These are phyloP conservation scores for Ambrosia trifida DNA, from an alignment of 129 eudicot species.

Conservation along the genomic window DNA sequence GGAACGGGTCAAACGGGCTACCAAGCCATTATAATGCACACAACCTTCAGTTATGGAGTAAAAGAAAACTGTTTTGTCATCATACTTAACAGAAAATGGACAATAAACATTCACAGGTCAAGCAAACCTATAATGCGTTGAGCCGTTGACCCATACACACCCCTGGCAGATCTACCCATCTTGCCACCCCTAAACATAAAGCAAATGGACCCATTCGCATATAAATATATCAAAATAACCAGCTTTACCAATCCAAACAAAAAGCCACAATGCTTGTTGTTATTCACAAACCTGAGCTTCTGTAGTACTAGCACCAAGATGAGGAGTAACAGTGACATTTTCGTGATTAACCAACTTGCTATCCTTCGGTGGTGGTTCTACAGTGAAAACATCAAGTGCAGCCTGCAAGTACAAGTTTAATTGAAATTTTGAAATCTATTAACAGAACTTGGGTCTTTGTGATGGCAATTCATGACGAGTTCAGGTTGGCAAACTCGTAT, in stretches of 20 bases:
- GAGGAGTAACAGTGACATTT: slow-evolving; percentile 86
- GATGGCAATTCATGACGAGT: neutral
- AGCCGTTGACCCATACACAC: neutral
- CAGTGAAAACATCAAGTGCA: slow-evolving; percentile 90
- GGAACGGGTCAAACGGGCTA: neutral
- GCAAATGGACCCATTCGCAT: neutral
- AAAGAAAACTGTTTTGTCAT: neutral
- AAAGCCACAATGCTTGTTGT: neutral
- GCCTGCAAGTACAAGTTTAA: slow-evolving; percentile 51
- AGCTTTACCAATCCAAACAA: neutral
- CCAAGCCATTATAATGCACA: neutral
- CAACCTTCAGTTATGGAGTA: neutral
- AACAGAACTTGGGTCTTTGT: neutral
- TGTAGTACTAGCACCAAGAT: slow-evolving; percentile 93
- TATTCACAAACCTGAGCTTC: slow-evolving; percentile 81
- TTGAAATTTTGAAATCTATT: neutral
- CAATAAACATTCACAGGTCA: neutral
- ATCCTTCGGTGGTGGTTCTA: slow-evolving; percentile 84
- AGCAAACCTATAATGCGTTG: neutral
- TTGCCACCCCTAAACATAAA: neutral
- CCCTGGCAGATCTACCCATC: neutral
- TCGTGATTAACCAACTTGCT: slow-evolving; percentile 74
- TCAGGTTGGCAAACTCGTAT: neutral
- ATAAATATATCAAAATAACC: neutral
- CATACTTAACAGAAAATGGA: neutral